Percentiles rank a stretch among this genome's conserved stretches.
Conservation (phyloP, 768 basidiomycete genomes). For the Collybia sp. region DNA sequence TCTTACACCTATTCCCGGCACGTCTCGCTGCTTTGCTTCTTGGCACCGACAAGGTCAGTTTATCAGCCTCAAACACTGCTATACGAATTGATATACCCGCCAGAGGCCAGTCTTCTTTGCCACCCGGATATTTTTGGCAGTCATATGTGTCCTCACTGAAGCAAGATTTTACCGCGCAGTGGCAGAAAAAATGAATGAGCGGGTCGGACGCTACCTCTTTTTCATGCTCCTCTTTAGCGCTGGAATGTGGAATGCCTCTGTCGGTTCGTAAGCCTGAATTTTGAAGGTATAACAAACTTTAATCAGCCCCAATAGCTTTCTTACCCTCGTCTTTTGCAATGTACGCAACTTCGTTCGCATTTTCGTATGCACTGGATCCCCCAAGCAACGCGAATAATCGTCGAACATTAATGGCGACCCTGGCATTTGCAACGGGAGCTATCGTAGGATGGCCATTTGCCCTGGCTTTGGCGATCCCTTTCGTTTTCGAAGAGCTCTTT, state of each 20-base stretch:
- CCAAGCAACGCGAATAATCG: conserved; percentile 46
- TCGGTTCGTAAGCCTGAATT: conserved; percentile 44
- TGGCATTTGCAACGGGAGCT: conserved; percentile 74
- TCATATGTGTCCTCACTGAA: conserved; percentile 74
- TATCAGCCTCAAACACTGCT: not conserved
- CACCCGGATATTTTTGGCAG: conserved; percentile 73
- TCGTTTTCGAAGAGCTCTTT: conserved; percentile 87
- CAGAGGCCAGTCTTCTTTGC: conserved; percentile 89
- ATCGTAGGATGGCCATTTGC: conserved; percentile 97
- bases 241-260: conserved; percentile 92
- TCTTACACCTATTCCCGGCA: conserved; percentile 71
- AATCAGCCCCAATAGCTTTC: conserved; percentile 53
- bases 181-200: conserved; percentile 77
- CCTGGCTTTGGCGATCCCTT: conserved; percentile 83
- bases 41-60: conserved; percentile 69
- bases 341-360: conserved; percentile 81
- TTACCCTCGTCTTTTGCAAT: conserved; percentile 94
- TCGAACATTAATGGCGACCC: conserved; percentile 60
- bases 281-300: conserved; percentile 4
- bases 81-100: conserved; percentile 8
- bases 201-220: conserved; percentile 90
- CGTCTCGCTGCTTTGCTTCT: conserved; percentile 47
- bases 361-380: conserved; percentile 61
- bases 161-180: conserved; percentile 79
- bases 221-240: conserved; percentile 82